Base-by-base conservation (phyloP, 768 basidiomycete species). In the Cantharellus anzutake region DNA sequence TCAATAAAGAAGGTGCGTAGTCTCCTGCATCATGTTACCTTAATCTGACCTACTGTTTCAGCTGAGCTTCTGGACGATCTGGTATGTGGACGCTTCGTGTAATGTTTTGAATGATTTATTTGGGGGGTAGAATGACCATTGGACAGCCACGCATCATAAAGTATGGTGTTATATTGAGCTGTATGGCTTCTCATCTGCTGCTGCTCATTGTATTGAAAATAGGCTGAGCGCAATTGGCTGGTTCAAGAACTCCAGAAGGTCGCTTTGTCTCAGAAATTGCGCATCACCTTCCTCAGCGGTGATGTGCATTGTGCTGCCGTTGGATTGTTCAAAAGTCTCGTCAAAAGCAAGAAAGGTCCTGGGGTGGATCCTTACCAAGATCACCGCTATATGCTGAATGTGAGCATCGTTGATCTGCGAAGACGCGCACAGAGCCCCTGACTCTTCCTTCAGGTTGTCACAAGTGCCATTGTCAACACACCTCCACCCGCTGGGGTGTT, bases 381-480 rank as follows among this genome's bases (percentile, higher is more conserved):
- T 69, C 73, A 80, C 67, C 80, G 90, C 51, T 96, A 88, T 70
- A 97, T 98, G 92, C 68, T 93, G 53, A 93, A 94, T 64, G 72
- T 72, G 51, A 50, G 5, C 63, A 64, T 7, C 62, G 2, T 57
- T 35, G 7, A 3, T 48, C 29, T 48, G 44, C 44, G 29, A 48
- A 48, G 44, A 48, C 11, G 11, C 44, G 11, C 29, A 11, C 44
- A 48, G 11, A 48, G 44, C 29, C 29, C 44, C 29, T 48, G 44
- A 48, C 29, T 48, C 29, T 48, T 11, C 11, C 29, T 48, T 48
- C 42, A 60, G 39, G 59, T 92, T 41, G 78, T 89, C 4, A 81
- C 86, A 3, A 90, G 88, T 66, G 94, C 94, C 11, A 98, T 99
- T 63, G 94, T 99, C 55, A 94, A 96, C 67, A 96, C 94, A 3